Percentiles rank a stretch among this genome's conserved stretches.
Evolutionary conservation across 148 eudicot species (phyloP).

Genomic region (Nepenthes gracilis): DNA sequence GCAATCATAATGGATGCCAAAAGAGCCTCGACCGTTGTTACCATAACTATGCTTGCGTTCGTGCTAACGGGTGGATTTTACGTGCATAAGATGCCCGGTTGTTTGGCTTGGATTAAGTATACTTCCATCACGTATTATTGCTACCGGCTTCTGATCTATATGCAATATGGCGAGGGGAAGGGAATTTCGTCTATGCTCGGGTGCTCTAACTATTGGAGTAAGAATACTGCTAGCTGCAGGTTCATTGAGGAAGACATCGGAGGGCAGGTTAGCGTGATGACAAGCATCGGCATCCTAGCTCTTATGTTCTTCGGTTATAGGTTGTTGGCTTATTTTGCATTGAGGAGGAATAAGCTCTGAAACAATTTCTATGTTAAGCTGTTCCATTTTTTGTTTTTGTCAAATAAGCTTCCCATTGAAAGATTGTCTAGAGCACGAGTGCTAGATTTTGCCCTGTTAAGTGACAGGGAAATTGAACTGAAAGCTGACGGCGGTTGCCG

Average conservation of each 20-base stretch:
- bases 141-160: constrained; percentile 59
- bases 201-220: constrained; percentile 20
- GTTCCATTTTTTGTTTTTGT: neutral
- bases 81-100: constrained; percentile 66
- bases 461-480: neutral
- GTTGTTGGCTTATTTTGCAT: constrained; percentile 53
- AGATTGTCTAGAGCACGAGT: neutral
- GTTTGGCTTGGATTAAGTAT: constrained; percentile 69
- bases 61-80: constrained; percentile 87
- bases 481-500: neutral
- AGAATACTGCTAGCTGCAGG: constrained; percentile 33
- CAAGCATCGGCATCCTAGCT: constrained; percentile 35
- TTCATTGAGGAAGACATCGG: constrained; percentile 58
- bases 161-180: constrained; percentile 69
- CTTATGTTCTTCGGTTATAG: constrained; percentile 61
- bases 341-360: constrained; percentile 41
- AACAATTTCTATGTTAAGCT: no score
- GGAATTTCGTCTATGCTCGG: constrained; percentile 33
- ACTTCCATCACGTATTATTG: constrained; percentile 51
- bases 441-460: neutral
- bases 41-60: constrained; percentile 74
- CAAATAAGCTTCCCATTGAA: neutral
- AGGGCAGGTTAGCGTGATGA: constrained; percentile 47
- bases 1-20: constrained; percentile 92
- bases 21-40: constrained; percentile 72